A percentile compares a stretch with the other conserved stretches of the same genome.
These are phyloP conservation scores for Zymoseptoria brevis DNA, from an alignment of 2,329 filamentous ascomycete genomes.

Conservation along the genomic window DNA sequence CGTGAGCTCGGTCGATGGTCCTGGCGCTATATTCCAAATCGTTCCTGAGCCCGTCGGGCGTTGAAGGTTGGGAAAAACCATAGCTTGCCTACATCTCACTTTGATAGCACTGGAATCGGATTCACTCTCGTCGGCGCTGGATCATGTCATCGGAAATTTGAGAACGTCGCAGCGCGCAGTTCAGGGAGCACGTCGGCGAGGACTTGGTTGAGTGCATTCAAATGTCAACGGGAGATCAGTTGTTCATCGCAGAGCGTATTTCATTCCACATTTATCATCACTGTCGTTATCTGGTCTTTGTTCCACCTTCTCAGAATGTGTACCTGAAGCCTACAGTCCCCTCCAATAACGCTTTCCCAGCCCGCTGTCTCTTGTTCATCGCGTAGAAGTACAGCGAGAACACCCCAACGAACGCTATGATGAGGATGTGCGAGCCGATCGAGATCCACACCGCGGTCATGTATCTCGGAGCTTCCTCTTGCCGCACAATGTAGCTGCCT, in stretches of 20 bases:
- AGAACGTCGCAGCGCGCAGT: neutral
- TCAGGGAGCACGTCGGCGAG: neutral
- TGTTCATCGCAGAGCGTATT: neutral
- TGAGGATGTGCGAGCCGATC: constrained; percentile 41
- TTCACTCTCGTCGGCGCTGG: neutral
- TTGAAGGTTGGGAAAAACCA: constrained; percentile 89
- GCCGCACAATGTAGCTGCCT: constrained; percentile 57
- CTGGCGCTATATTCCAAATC: constrained; percentile 81
- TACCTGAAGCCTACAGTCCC: constrained; percentile 38
- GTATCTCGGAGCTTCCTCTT: constrained; percentile 55
- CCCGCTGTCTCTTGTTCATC: constrained; percentile 23
- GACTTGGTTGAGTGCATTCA: neutral
- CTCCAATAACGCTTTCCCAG: constrained; percentile 21
- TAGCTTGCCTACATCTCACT: constrained; percentile 43
- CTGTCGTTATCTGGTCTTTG: neutral
- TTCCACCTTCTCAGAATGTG: constrained; percentile 30
- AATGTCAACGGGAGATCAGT: neutral
- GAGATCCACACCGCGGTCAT: constrained; percentile 60
- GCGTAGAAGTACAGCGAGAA: constrained; percentile 24
- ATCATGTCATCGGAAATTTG: neutral
- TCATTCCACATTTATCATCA: neutral
- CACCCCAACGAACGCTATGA: constrained; percentile 20
- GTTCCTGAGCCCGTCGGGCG: constrained; percentile 81
- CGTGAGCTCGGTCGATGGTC: constrained; percentile 58
- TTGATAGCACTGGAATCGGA: neutral